A percentile compares a stretch with the other conserved stretches of the same genome.
Evolutionary conservation across 2,329 filamentous ascomycete species (phyloP).

Genomic region (Aspergillus sp.): DNA sequence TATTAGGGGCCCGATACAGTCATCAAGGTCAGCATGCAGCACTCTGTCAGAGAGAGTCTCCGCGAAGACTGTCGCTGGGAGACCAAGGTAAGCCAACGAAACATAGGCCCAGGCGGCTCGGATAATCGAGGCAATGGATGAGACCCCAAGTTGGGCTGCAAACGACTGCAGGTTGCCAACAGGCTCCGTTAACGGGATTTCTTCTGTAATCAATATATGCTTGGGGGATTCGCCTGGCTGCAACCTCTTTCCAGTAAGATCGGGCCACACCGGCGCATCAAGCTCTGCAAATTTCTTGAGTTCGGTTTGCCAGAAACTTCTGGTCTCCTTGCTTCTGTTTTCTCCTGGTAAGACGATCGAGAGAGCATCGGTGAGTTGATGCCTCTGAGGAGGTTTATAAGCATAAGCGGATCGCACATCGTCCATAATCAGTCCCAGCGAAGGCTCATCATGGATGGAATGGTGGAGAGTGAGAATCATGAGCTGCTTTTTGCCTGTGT

Average conservation of each 20-base stretch:
- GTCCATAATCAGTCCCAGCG: constrained; percentile 30
- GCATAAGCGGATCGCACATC: constrained; percentile 30
- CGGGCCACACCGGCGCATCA: constrained; percentile 30
- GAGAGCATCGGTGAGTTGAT: constrained; percentile 32
- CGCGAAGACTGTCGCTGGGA: constrained; percentile 31
- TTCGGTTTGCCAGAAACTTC: constrained; percentile 27
- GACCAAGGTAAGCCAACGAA: constrained; percentile 29
- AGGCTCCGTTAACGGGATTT: constrained; percentile 18
- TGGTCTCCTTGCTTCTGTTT: constrained; percentile 17
- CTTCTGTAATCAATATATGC: constrained; percentile 22
- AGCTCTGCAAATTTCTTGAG: constrained; percentile 26
- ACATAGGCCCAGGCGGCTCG: constrained; percentile 34
- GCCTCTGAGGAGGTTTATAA: constrained; percentile 22
- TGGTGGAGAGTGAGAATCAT: constrained; percentile 44
- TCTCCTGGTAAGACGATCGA: constrained; percentile 24
- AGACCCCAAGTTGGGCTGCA: constrained; percentile 27
- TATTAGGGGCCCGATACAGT: constrained; percentile 34
- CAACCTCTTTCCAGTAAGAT: constrained; percentile 26
- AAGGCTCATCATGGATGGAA: constrained; percentile 36
- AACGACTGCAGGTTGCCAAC: constrained; percentile 20
- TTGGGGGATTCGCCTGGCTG: constrained; percentile 15
- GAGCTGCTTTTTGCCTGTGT: constrained; percentile 22
- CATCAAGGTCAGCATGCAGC: constrained; percentile 28
- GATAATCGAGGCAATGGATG: constrained; percentile 32
- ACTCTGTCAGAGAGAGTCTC: constrained; percentile 37